A percentile compares a stretch with the other conserved stretches of the same genome.
These are phyloP conservation scores for Rosa hybrid DNA, from an alignment of 331 rosid species.

Conservation along the genomic window DNA sequence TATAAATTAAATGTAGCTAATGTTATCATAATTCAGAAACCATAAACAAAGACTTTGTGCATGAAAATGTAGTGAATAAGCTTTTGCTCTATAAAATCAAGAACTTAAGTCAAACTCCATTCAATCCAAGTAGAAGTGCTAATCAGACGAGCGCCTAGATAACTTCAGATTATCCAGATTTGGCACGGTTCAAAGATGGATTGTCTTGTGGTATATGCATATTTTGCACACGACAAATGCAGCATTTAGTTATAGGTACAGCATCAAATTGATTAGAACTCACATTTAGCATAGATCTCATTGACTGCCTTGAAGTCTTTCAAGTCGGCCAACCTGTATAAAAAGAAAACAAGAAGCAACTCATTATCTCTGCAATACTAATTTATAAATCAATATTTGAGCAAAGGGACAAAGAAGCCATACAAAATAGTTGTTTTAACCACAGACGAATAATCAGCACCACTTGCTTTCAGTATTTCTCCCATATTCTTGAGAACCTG, in stretches of 20 bases:
- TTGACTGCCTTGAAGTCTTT: slow-evolving; percentile 81
- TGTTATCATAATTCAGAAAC: not conserved
- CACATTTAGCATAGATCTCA: slow-evolving; percentile 84
- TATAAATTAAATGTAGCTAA: not conserved
- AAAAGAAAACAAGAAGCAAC: slow-evolving; percentile 20
- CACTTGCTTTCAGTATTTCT: slow-evolving; percentile 85
- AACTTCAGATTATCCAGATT: not conserved
- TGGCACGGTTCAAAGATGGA: not conserved
- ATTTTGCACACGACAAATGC: not conserved
- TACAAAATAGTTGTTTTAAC: slow-evolving; percentile 90
- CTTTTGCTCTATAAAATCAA: not conserved
- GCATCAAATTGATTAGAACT: slow-evolving; percentile 35
- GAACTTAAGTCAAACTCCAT: not conserved
- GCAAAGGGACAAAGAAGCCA: slow-evolving; percentile 17
- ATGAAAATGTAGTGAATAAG: not conserved
- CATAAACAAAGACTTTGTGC: not conserved
- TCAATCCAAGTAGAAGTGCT: not conserved
- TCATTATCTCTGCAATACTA: slow-evolving; percentile 2
- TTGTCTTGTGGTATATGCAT: not conserved
- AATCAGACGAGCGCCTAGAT: not conserved
- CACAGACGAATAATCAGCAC: slow-evolving; percentile 69
- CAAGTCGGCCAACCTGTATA: slow-evolving; percentile 85
- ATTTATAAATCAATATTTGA: not conserved
- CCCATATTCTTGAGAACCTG: slow-evolving; percentile 87
- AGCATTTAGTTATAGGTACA: not conserved